Conservation (phyloP, 306 rosid genomes). For the Lagenaria siceraria region DNA sequence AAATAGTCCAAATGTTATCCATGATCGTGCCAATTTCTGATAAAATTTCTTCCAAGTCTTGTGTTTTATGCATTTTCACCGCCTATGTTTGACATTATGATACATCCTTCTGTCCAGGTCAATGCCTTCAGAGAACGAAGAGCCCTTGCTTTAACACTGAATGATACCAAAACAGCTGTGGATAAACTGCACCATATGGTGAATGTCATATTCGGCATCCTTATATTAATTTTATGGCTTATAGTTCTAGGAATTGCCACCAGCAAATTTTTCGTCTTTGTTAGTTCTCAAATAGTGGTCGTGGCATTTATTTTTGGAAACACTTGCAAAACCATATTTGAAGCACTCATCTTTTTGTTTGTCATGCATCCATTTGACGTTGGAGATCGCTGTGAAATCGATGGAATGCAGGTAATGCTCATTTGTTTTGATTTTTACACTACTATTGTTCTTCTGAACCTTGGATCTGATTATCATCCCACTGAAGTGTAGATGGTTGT, state of each 20-base stretch:
- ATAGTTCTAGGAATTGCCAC: slow-evolving; percentile 63
- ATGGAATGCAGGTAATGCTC: slow-evolving; percentile 49
- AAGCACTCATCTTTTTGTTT: slow-evolving; percentile 71
- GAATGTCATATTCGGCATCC: slow-evolving; percentile 43
- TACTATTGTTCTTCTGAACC: neutral
- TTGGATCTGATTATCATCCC: neutral
- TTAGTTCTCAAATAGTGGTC: slow-evolving; percentile 76
- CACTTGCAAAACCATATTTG: slow-evolving; percentile 82
- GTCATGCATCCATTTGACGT: slow-evolving; percentile 93
- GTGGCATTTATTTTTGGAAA: slow-evolving; percentile 87
- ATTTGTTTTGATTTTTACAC: neutral
- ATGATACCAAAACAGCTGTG: slow-evolving; percentile 94
- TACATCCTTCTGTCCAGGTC: slow-evolving; percentile 36
- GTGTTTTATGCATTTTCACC: neutral
- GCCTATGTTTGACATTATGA: neutral
- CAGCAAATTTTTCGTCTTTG: slow-evolving; percentile 46
- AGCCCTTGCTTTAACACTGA: slow-evolving; percentile 85
- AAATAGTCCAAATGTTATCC: neutral
- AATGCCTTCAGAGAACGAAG: slow-evolving; percentile 84
- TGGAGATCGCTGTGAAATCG: slow-evolving; percentile 93
- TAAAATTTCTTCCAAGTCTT: neutral
- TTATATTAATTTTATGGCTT: slow-evolving; percentile 54
- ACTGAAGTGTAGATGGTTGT: slow-evolving; percentile 58
- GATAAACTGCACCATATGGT: slow-evolving; percentile 72
- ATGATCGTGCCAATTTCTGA: neutral